These are phyloP conservation scores for Metschnikowia aberdeeniae DNA, from an alignment of 805 yeast genomes.

Conservation along the genomic window DNA sequence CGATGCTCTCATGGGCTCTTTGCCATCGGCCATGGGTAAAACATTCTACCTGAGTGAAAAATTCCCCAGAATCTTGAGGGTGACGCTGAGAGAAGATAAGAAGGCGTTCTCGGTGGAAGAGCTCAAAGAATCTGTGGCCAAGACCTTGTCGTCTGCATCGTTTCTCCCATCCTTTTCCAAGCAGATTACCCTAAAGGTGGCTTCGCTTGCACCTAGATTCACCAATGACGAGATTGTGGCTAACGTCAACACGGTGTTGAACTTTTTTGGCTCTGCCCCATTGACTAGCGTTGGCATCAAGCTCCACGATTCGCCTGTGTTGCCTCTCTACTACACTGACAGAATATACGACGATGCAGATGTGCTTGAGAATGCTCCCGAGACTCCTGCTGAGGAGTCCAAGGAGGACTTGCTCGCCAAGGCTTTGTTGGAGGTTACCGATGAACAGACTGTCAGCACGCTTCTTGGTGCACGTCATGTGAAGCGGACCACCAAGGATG, in stretches of 20 bases:
- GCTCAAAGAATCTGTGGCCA: slow-evolving; percentile 54
- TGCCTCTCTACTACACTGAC: slow-evolving; percentile 76
- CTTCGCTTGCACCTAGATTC: slow-evolving; percentile 42
- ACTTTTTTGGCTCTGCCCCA: slow-evolving; percentile 40
- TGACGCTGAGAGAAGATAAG: slow-evolving; percentile 28
- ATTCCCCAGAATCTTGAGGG: slow-evolving; percentile 62
- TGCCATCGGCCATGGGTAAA: slow-evolving; percentile 84
- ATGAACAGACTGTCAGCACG: slow-evolving; percentile 65
- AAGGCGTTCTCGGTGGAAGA: slow-evolving; percentile 47
- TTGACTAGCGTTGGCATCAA: slow-evolving; percentile 63
- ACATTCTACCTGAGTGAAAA: slow-evolving; percentile 59
- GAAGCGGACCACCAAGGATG: slow-evolving; percentile 11
- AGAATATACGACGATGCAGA: slow-evolving; percentile 50
- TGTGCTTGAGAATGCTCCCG: slow-evolving; percentile 26
- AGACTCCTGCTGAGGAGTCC: slow-evolving; percentile 21
- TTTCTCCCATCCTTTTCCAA: slow-evolving; percentile 72
- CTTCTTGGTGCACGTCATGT: slow-evolving; percentile 52
- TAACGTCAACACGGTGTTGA: slow-evolving; percentile 55
- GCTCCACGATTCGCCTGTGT: slow-evolving; percentile 68
- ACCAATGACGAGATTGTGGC: slow-evolving; percentile 48
- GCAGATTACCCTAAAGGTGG: slow-evolving; percentile 62
- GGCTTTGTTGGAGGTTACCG: slow-evolving; percentile 77
- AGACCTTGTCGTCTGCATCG: slow-evolving; percentile 54
- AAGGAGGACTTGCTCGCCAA: slow-evolving; percentile 31
- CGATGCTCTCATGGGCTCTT: slow-evolving; percentile 69